Conservation (phyloP, 176 grass and related monocot genomes). For the bread wheat (Triticum aestivum) region DNA sequence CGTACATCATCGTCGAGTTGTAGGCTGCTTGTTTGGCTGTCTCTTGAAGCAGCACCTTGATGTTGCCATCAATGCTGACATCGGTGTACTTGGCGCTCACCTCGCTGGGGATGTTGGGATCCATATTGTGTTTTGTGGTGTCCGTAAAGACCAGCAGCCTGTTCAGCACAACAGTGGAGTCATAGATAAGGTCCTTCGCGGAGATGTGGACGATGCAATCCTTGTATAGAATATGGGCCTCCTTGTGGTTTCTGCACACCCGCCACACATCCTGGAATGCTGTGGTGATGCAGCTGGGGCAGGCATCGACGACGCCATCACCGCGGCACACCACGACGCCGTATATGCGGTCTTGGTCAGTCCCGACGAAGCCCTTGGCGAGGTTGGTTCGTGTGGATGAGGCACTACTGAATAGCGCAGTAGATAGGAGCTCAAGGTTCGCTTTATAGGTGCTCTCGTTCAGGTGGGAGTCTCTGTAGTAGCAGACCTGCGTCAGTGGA, state of each 20-base stretch:
- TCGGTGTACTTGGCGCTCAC: neutral
- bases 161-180: neutral
- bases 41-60: neutral
- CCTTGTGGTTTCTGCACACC: conserved; percentile 3
- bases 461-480: neutral
- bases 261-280: neutral
- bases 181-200: neutral
- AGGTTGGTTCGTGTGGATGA: neutral
- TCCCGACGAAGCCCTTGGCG: neutral
- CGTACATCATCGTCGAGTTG: neutral
- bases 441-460: neutral
- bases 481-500: too few species aligned
- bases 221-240: neutral
- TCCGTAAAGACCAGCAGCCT: neutral
- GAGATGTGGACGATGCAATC: conserved; percentile 21
- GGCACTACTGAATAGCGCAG: neutral
- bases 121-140: neutral
- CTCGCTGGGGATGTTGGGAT: neutral
- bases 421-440: conserved; percentile 34
- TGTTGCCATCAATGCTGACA: neutral
- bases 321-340: conserved; percentile 24
- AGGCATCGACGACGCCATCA: neutral
- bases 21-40: conserved; percentile 7
- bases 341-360: neutral
- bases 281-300: neutral